These are phyloP conservation scores for Microbotryum saponariae DNA, from an alignment of 1,284 basidiomycete genomes.

Conservation along the genomic window DNA sequence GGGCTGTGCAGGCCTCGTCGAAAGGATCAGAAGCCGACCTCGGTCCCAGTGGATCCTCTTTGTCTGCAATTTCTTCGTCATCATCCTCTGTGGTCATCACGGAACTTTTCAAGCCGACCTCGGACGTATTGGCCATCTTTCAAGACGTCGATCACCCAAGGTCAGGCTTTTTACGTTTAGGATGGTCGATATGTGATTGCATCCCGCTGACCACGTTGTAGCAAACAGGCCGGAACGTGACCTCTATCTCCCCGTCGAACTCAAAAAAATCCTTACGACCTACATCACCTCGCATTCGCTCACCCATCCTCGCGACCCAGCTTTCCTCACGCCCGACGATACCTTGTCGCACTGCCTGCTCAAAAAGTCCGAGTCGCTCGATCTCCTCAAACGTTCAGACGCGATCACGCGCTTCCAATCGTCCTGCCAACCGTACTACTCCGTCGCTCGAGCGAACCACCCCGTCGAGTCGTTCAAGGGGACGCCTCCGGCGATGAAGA, in stretches of 20 bases:
- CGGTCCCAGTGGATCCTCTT: constrained; percentile 46
- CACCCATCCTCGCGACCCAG: constrained; percentile 57
- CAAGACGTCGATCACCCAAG: constrained; percentile 46
- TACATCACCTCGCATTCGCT: constrained; percentile 60
- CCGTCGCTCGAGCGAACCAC: constrained; percentile 38
- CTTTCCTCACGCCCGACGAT: constrained; percentile 60
- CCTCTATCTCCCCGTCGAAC: constrained; percentile 52
- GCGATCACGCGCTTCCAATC: constrained; percentile 50
- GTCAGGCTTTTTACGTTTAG: constrained; percentile 1
- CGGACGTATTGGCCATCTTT: constrained; percentile 53
- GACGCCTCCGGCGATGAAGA: constrained; percentile 56
- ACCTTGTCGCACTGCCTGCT: constrained; percentile 15
- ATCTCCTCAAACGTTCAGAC: constrained; percentile 66
- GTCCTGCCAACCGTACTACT: constrained; percentile 63
- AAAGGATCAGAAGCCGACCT: constrained; percentile 45
- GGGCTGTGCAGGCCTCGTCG: constrained; percentile 43
- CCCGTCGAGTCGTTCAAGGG: constrained; percentile 50
- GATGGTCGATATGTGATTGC: constrained; percentile 40
- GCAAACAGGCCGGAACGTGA: constrained; percentile 31
- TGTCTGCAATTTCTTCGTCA: constrained; percentile 27
- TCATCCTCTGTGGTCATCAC: constrained; percentile 43
- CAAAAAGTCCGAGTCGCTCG: constrained; percentile 39
- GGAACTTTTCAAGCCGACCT: constrained; percentile 68
- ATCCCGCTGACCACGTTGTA: constrained; percentile 36
- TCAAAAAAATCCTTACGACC: constrained; percentile 53